Evolutionary conservation across 2,329 filamentous ascomycete genomes (phyloP).

Genomic region (Calonectria crousiana): DNA sequence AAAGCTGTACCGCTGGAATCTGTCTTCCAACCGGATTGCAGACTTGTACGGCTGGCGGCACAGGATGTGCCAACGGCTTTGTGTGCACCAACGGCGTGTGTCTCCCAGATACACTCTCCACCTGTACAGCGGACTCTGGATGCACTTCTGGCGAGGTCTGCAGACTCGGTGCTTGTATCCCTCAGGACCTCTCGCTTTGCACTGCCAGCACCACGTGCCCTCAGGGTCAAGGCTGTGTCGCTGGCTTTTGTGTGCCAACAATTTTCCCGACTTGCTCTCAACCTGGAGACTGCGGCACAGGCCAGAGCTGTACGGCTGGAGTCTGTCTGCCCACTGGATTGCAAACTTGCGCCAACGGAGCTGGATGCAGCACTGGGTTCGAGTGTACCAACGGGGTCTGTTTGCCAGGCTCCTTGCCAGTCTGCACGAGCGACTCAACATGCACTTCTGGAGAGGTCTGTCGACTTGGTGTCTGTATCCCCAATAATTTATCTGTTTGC

Average conservation of each 20-base stretch:
- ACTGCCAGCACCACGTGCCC: neutral
- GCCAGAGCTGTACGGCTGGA: neutral
- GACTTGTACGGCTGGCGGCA: neutral
- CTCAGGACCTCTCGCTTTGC: neutral
- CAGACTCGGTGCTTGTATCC: constrained; percentile 7
- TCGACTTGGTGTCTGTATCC: constrained; percentile 5
- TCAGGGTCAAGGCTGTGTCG: neutral
- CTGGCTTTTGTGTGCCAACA: constrained; percentile 9
- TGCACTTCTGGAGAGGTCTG: neutral
- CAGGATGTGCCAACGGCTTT: neutral
- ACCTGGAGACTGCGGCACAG: neutral
- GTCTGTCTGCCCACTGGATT: neutral
- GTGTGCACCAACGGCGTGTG: constrained; percentile 11
- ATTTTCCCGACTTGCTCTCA: neutral
- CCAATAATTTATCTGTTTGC: neutral
- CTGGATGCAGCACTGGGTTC: neutral
- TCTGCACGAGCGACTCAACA: neutral
- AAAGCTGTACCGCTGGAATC: neutral
- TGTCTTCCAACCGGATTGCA: constrained; percentile 7
- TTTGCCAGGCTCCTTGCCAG: neutral
- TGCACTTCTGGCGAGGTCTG: neutral
- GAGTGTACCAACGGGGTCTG: neutral
- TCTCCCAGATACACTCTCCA: neutral
- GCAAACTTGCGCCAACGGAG: neutral
- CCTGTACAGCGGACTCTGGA: neutral